Conservation (phyloP, 257 asterid genomes). For the Scutellaria barbata region DNA sequence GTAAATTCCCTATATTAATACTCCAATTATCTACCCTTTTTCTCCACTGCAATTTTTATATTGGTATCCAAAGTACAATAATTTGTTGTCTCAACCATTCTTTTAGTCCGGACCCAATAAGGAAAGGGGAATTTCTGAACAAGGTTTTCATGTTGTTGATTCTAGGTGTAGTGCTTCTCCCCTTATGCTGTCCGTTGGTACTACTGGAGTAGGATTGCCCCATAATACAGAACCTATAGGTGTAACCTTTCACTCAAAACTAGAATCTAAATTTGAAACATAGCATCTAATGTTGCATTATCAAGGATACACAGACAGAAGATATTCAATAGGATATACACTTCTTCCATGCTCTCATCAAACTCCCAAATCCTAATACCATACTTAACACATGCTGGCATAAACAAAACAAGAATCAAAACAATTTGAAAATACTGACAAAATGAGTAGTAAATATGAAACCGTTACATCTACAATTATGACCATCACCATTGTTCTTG, state of each 20-base stretch:
- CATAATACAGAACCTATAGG: constrained; percentile 13
- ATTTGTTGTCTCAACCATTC: too few species aligned
- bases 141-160: background rate
- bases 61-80: too few species aligned
- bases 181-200: background rate
- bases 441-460: constrained; percentile 13
- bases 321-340: background rate
- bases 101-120: too few species aligned
- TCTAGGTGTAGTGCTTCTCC: constrained; percentile 9
- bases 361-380: constrained; percentile 15
- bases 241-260: constrained; percentile 9
- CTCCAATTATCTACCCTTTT: background rate
- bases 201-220: constrained; percentile 2
- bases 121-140: background rate
- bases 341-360: constrained; percentile 5
- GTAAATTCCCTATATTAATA: background rate
- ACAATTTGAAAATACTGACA: background rate
- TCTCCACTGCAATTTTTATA: background rate
- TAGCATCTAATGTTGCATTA: background rate
- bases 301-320: background rate
- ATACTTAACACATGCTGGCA: background rate
- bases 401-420: background rate
- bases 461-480: background rate
- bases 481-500: background rate
- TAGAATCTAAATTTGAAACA: background rate